Conservation (phyloP, 495 filamentous ascomycete genomes). For the Penicillium ochrochloron region DNA sequence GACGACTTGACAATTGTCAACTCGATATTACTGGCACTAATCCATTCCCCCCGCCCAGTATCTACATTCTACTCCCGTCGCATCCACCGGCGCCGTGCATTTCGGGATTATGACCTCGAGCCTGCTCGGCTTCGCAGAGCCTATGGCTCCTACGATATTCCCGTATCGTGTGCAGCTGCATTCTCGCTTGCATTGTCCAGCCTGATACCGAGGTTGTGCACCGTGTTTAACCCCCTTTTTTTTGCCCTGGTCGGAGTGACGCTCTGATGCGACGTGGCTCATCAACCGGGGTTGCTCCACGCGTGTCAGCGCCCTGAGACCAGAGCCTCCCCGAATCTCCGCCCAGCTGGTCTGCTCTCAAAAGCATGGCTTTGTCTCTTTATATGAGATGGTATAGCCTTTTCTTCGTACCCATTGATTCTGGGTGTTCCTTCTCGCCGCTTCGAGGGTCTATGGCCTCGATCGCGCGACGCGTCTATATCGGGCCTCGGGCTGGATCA, state of each 20-base stretch:
- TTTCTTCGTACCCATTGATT: background rate
- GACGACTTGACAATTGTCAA: background rate
- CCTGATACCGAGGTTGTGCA: slow-evolving; percentile 3
- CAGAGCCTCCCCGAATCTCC: background rate
- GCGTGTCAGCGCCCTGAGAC: background rate
- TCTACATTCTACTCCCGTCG: background rate
- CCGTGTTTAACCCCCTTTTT: background rate
- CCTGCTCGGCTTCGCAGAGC: slow-evolving; percentile 6
- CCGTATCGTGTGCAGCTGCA: slow-evolving; percentile 7
- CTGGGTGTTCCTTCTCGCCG: background rate
- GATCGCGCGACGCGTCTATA: background rate
- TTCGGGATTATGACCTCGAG: background rate
- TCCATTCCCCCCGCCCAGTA: background rate
- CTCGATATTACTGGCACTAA: background rate
- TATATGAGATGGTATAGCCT: background rate
- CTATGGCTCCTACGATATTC: background rate
- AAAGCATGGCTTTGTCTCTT: background rate
- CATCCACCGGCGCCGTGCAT: background rate
- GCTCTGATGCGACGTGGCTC: background rate
- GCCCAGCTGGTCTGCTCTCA: background rate
- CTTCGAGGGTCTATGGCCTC: background rate
- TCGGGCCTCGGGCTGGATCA: background rate
- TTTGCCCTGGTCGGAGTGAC: background rate
- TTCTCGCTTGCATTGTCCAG: background rate
- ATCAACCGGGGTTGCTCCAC: background rate